Percentiles rank a stretch among this genome's conserved stretches.
These are phyloP conservation scores for Tolypocladium album DNA, from an alignment of 2,329 filamentous ascomycete genomes.

Conservation along the genomic window DNA sequence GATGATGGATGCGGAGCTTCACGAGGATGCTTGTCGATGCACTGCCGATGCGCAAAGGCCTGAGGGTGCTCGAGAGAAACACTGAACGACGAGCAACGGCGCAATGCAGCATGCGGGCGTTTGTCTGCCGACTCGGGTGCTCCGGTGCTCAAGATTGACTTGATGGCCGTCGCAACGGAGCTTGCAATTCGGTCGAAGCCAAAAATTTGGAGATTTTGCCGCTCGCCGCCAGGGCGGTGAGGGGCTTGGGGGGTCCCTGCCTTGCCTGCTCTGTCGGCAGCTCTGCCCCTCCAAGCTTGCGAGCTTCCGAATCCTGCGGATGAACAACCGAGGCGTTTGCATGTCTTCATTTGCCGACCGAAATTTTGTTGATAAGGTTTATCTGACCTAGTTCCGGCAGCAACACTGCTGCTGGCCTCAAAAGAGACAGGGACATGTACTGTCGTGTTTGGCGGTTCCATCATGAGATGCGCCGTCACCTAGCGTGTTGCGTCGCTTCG, in stretches of 20 bases:
- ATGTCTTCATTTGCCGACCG: background rate
- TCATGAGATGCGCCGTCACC: background rate
- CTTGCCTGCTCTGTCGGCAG: background rate
- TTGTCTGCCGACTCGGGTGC: background rate
- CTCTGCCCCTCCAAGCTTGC: background rate
- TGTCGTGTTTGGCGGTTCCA: background rate
- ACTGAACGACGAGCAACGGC: constrained; percentile 7
- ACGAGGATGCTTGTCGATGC: background rate
- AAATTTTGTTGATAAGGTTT: too few species aligned
- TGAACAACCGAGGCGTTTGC: background rate
- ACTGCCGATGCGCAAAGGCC: background rate
- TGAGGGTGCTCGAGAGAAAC: constrained; percentile 5
- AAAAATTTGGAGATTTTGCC: constrained; percentile 15
- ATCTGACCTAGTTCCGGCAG: background rate
- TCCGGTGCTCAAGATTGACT: background rate
- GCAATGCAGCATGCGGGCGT: constrained; percentile 8
- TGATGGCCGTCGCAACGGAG: background rate
- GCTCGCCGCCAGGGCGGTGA: constrained; percentile 9
- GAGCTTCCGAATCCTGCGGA: background rate
- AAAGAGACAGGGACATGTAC: background rate
- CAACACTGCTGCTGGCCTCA: background rate
- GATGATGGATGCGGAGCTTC: background rate
- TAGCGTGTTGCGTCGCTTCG: background rate
- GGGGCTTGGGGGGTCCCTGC: background rate
- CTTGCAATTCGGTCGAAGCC: background rate